These are phyloP conservation scores for Breynia disticha DNA, from an alignment of 441 rosid species.

Conservation along the genomic window DNA sequence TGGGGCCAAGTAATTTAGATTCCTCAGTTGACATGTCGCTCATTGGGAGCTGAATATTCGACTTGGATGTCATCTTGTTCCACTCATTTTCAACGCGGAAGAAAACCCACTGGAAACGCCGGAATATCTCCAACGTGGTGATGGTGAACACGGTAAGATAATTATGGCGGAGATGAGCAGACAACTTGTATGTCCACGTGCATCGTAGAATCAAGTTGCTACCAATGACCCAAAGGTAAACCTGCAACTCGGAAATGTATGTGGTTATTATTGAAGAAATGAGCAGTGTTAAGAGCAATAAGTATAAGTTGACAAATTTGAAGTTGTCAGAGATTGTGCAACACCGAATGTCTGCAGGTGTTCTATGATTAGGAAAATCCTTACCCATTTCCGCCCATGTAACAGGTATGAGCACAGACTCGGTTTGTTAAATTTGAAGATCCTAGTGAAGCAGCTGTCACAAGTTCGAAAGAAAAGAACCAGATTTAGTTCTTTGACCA, in stretches of 20 bases:
- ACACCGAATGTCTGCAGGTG: too few species aligned
- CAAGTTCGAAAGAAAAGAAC: conserved; percentile 7
- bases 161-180: conserved; percentile 91
- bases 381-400: conserved; percentile 79
- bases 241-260: conserved; percentile 34
- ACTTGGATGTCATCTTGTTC: conserved; percentile 61
- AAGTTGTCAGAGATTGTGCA: too few species aligned
- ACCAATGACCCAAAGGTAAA: conserved; percentile 80
- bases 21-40: conserved; percentile 37
- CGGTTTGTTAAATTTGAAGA: conserved; percentile 71
- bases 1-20: conserved; percentile 44
- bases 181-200: conserved; percentile 92
- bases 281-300: neutral
- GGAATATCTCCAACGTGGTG: conserved; percentile 67
- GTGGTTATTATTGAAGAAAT: neutral
- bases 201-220: conserved; percentile 83
- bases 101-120: conserved; percentile 91
- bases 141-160: conserved; percentile 71
- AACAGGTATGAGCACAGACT: conserved; percentile 40
- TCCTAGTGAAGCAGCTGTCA: conserved; percentile 71
- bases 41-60: conserved; percentile 31
- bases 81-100: conserved; percentile 91
- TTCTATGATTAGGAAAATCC: conserved; percentile 1
- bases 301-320: neutral
- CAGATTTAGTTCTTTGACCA: neutral